These are phyloP conservation scores for Iodosphaeria phyllophila DNA, from an alignment of 2,329 filamentous ascomycete genomes.

Conservation along the genomic window DNA sequence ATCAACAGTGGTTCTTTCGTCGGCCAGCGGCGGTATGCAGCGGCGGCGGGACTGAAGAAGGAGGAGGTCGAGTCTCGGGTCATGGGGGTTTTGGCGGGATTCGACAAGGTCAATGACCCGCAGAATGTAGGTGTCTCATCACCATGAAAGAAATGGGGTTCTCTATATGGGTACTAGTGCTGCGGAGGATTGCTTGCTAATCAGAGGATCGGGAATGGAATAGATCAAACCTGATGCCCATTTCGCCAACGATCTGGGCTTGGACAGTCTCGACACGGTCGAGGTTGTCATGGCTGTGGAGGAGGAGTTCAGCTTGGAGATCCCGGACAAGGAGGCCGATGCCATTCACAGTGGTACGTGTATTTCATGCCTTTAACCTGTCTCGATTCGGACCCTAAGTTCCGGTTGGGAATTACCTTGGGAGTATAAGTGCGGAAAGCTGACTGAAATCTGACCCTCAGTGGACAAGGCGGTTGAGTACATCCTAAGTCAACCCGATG, in stretches of 20 bases:
- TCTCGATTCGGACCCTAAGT: constrained; percentile 3
- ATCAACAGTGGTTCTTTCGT: too few relatives aligned
- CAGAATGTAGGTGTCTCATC: constrained; percentile 31
- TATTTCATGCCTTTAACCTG: neutral
- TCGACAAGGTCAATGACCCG: constrained; percentile 76
- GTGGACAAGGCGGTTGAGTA: constrained; percentile 92
- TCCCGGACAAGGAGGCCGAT: constrained; percentile 93
- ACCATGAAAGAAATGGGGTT: neutral
- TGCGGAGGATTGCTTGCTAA: neutral
- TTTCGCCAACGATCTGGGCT: constrained; percentile 91
- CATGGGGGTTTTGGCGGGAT: constrained; percentile 81
- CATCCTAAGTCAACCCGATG: constrained; percentile 83
- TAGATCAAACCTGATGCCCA: constrained; percentile 72
- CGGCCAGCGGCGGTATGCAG: constrained; percentile 75
- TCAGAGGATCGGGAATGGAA: constrained; percentile 1
- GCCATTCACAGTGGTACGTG: constrained; percentile 77
- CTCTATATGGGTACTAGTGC: neutral
- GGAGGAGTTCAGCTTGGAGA: constrained; percentile 78
- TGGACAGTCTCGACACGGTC: constrained; percentile 95
- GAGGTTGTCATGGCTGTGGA: constrained; percentile 99
- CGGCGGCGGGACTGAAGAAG: constrained; percentile 58
- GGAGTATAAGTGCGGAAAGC: neutral
- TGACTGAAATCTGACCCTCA: constrained; percentile 19
- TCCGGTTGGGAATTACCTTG: neutral
- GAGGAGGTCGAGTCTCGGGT: constrained; percentile 82